Evolutionary conservation across 2,329 filamentous ascomycete species (phyloP), one percentile per base, ranked within the genome.

Genomic region (Talaromyces piceae): DNA sequence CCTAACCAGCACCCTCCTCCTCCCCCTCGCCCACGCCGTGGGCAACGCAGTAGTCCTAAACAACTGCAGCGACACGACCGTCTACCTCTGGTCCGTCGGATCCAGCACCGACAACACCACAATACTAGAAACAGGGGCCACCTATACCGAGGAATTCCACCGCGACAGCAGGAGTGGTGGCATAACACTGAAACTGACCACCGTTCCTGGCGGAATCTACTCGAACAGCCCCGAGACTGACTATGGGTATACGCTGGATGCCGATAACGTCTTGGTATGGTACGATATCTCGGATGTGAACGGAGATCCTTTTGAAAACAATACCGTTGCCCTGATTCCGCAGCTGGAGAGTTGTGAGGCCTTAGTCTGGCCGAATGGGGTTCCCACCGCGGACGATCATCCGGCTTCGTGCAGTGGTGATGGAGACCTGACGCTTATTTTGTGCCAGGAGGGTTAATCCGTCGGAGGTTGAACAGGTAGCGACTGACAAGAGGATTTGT

Each of bases 271-370:
- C 5, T 41, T 41, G 31, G 62, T 73, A 45, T 72, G 68, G 61
- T 74, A 73, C 53, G 70, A 73, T 57, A 57, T 74, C 37, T 69
- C 67, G 3, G 70, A 74, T 63, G 68, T 73, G 16, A 68, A 70
- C 59, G 72, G 72, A 7, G 67, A 73, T 56, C 66, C 72, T 4
- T 74, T 74, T 54, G 50, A 51, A 7, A 66, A 66, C 11, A 46
- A 57, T 11, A 28, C 45, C 1, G 62, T 70, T 12, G 49, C 22
- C 9, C 27, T 69, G 30, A 5, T 45, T 5, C 61, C 62, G 5
- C 52, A 61, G 9, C 58, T 60, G 6, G 54, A 51, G 3, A 26
- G 45, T 4, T 58, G 56, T 46, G 16, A 12, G 12, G 23, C 41
- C 13, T 65, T 69, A 49, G 43, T 44, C 13, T 71, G 68, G 68